Evolutionary conservation across 2,329 filamentous ascomycete genomes (phyloP).

Genomic region (Epichloe hybrida): DNA sequence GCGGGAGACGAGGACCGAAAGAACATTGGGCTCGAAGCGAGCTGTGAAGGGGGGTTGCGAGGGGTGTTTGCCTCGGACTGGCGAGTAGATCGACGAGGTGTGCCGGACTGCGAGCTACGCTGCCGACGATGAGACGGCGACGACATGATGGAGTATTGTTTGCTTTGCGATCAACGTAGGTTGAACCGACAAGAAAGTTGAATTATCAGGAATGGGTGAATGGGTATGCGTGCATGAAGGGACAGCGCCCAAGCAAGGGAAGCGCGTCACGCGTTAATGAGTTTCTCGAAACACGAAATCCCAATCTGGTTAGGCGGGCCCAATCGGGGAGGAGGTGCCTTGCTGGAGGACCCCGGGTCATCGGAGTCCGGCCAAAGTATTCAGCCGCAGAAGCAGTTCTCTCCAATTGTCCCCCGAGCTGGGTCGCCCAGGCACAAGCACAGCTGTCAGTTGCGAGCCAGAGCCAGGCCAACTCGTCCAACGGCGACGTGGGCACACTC

Average conservation of each 20-base stretch:
- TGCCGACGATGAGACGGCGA: slow-evolving; percentile 32
- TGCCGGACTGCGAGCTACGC: slow-evolving; percentile 38
- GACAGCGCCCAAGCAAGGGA: neutral
- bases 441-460: neutral
- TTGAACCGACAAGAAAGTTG: neutral
- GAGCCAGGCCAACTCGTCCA: neutral
- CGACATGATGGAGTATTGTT: slow-evolving; percentile 22
- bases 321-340: neutral
- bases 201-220: neutral
- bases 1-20: slow-evolving; percentile 41
- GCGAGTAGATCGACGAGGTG: slow-evolving; percentile 28
- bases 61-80: slow-evolving; percentile 25
- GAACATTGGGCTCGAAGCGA: slow-evolving; percentile 70
- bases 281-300: neutral
- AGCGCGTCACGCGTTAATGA: slow-evolving; percentile 4
- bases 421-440: no score
- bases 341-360: neutral
- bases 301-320: neutral
- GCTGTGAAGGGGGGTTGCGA: slow-evolving; percentile 34
- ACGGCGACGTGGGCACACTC: neutral
- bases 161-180: neutral
- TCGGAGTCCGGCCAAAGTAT: slow-evolving; percentile 2
- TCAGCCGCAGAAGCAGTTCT: neutral
- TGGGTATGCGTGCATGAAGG: neutral
- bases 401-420: no score